phyloP scores from a whole-genome alignment of 176 grass and related monocot genomes.

The Oryza australiensis region DNA sequence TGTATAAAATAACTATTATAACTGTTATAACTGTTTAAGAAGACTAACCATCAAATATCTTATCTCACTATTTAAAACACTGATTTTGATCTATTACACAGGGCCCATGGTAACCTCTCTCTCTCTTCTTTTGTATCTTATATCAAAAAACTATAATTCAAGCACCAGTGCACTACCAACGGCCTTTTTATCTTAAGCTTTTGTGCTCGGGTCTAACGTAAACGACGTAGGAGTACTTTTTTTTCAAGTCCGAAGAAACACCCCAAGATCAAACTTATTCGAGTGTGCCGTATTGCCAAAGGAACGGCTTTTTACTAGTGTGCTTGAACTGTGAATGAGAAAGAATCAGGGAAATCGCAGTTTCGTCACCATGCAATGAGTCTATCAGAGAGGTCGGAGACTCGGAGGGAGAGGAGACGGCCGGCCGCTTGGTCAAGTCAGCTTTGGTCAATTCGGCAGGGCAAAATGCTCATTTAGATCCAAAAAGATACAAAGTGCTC shows the following conservation, averaged over 20 bases:
- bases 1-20: too few species aligned
- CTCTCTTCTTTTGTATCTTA: not conserved
- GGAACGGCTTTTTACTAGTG: conserved; percentile 20
- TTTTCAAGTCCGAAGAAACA: conserved; percentile 40
- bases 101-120: conserved; percentile 4
- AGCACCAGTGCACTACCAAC: conserved; percentile 17
- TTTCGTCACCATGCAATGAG: not conserved
- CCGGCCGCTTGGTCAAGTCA: too few species aligned
- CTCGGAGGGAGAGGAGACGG: not conserved
- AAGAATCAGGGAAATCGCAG: not conserved
- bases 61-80: too few species aligned
- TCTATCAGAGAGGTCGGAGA: not conserved
- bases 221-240: not conserved
- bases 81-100: too few species aligned
- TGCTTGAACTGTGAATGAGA: not conserved
- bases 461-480: not conserved
- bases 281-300: conserved; percentile 48
- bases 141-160: conserved; percentile 52
- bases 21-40: too few species aligned
- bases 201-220: conserved; percentile 28
- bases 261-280: conserved; percentile 26
- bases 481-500: too few species aligned
- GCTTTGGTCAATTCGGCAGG: not conserved
- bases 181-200: conserved; percentile 42
- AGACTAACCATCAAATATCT: too few species aligned